Conservation (phyloP, 2,329 filamentous ascomycete species). For the Penicillium sp. region DNA sequence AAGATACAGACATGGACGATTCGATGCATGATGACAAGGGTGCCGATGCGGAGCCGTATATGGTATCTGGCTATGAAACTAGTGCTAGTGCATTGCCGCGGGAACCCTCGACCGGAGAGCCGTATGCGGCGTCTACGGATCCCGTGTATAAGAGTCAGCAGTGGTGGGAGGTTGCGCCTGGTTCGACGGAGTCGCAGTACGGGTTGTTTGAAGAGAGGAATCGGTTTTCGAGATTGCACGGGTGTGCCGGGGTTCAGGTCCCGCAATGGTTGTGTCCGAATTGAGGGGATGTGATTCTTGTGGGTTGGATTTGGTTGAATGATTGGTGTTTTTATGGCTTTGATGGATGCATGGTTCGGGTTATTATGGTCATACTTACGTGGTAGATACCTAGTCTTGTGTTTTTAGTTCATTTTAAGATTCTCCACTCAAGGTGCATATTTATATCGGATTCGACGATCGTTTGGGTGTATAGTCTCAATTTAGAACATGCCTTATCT, state of each 20-base stretch:
- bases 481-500: not conserved
- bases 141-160: slow-evolving; percentile 46
- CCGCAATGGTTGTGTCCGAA: slow-evolving; percentile 7
- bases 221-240: slow-evolving; percentile 18
- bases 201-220: slow-evolving; percentile 42
- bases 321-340: not conserved
- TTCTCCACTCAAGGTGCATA: not conserved
- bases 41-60: slow-evolving; percentile 72
- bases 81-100: slow-evolving; percentile 59
- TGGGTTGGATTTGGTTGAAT: not conserved
- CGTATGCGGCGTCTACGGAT: slow-evolving; percentile 45
- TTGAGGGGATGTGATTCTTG: not conserved
- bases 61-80: slow-evolving; percentile 77
- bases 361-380: not conserved
- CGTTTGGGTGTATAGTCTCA: not conserved
- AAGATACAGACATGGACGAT: slow-evolving; percentile 51
- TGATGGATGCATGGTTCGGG: not conserved
- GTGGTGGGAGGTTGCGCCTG: slow-evolving; percentile 43
- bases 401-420: not conserved
- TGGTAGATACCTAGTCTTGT: not conserved
- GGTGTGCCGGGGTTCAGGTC: not conserved
- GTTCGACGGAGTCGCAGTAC: slow-evolving; percentile 44
- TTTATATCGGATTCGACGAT: not conserved
- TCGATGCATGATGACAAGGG: slow-evolving; percentile 23
- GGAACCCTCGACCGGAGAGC: slow-evolving; percentile 36